Conservation (phyloP, 768 basidiomycete species). For the Amanita exitialis region DNA sequence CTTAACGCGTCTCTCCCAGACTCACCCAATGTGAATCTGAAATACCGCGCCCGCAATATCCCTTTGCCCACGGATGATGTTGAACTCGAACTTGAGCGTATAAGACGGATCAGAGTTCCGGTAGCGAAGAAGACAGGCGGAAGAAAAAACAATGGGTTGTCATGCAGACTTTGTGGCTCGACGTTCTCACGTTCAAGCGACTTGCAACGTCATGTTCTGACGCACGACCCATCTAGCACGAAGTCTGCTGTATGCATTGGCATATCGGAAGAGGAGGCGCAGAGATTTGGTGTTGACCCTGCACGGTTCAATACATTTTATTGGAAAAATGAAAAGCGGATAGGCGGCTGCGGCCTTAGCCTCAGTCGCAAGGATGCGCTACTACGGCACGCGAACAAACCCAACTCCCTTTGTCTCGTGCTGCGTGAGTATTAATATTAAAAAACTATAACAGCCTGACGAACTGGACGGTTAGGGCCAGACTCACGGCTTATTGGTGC, state of each 20-base stretch:
- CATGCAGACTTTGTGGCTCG: background rate
- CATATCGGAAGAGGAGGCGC: conserved; percentile 10
- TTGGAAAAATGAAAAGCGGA: conserved; percentile 22
- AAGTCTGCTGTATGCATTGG: background rate
- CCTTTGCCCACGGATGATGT: background rate
- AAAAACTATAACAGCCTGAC: background rate
- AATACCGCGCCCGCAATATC: background rate
- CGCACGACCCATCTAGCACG: background rate
- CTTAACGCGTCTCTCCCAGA: background rate
- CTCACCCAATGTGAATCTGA: background rate
- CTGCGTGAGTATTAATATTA: background rate
- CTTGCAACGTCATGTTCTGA: background rate
- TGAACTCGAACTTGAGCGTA: background rate
- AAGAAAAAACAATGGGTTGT: background rate
- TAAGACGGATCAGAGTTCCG: background rate
- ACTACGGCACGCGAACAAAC: conserved; percentile 24
- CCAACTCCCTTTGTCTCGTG: background rate
- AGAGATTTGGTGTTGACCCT: background rate
- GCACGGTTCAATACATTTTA: conserved; percentile 7
- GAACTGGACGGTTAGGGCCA: background rate
- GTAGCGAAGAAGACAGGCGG: background rate
- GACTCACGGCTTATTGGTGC: background rate
- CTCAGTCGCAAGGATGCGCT: conserved; percentile 39
- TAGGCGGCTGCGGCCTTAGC: conserved; percentile 29
- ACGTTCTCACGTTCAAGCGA: background rate